Conservation (phyloP, 2,329 filamentous ascomycete species). For the Fusarium brachygibbosum region DNA sequence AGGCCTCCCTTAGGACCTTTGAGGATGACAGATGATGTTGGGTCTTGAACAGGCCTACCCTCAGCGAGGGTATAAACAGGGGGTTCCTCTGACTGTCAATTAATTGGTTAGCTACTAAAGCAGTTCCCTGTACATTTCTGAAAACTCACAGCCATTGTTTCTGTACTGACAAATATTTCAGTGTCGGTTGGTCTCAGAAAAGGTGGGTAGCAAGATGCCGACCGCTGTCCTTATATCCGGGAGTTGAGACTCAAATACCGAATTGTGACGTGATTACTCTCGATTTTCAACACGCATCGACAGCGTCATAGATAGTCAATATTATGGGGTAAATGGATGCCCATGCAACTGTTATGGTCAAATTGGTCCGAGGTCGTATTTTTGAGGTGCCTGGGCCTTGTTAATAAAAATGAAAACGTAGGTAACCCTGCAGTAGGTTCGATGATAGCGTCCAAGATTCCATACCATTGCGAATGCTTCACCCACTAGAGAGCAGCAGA, state of each 20-base stretch:
- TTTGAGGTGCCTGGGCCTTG: not conserved
- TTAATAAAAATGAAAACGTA: too few relatives aligned
- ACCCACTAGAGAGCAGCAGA: too few relatives aligned
- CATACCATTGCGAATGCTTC: too few relatives aligned
- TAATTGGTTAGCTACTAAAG: not conserved
- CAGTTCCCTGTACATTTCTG: too few relatives aligned
- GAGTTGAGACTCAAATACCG: not conserved
- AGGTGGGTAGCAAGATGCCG: not conserved
- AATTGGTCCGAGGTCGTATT: too few relatives aligned
- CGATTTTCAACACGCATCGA: not conserved
- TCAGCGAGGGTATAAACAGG: slow-evolving; percentile 15
- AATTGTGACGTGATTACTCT: slow-evolving; percentile 21
- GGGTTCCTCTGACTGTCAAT: not conserved
- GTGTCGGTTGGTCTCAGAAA: not conserved
- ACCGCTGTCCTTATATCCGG: not conserved
- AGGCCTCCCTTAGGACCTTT: not conserved
- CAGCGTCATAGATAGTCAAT: not conserved
- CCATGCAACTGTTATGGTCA: not conserved
- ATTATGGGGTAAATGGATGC: not conserved
- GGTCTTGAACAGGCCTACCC: slow-evolving; percentile 10
- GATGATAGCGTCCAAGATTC: too few relatives aligned
- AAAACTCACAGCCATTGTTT: slow-evolving; percentile 1
- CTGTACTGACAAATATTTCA: not conserved
- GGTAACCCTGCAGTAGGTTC: not conserved
- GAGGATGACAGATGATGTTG: slow-evolving; percentile 2